Base-by-base conservation (phyloP, 352 stramenopile species). In the Aphanomyces euteiches region DNA sequence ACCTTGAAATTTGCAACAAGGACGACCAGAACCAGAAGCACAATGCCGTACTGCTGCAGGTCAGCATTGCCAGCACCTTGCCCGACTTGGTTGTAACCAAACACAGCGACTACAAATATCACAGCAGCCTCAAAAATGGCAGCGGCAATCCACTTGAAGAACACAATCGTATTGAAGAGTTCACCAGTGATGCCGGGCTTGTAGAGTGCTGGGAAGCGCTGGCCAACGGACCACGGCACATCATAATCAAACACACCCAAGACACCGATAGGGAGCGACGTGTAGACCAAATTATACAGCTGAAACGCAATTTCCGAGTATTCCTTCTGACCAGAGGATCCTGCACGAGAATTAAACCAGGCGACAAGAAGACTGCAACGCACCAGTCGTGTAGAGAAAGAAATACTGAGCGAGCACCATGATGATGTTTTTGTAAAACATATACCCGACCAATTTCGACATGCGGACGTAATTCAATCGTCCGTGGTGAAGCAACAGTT, bases 381-480 rank as follows among this genome's bases (percentile, higher is more conserved):
- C 83, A 86, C 8, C 75, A 53, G 78, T 90, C 69, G 90, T 72
- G n/a, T 84, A 78, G n/a, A 85, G 88, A 74, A 89, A 91, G 82
- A 82, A 94, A 63, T 87, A 94, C 69, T 94, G 82, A 40, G 82
- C 76, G 0, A 81, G 77, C 1, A 84, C 90, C 59, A 90, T 86
- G 6, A 92, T 72, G 54, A 93, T 92, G 67, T 92, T 98, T 75
- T 98, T 98, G 82, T 96, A 98, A 69, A 98, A 98, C 53, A 94
- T 96, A 77, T 96, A 98, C 15, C 93, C 64, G 43, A 98, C 83
- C 17, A 98, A 75, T 53, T 95, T 88, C 2, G 90, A 81, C 77
- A 96, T 91, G 17, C 94, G 85, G 8, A 88, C 81, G 73, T 98
- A 97, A 74, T 95, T 97, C 83, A 89, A 96, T 3, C 92, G 79